These are phyloP conservation scores for Mollisiaceae sp. DNA, from an alignment of 2,329 filamentous ascomycete species.

Conservation along the genomic window DNA sequence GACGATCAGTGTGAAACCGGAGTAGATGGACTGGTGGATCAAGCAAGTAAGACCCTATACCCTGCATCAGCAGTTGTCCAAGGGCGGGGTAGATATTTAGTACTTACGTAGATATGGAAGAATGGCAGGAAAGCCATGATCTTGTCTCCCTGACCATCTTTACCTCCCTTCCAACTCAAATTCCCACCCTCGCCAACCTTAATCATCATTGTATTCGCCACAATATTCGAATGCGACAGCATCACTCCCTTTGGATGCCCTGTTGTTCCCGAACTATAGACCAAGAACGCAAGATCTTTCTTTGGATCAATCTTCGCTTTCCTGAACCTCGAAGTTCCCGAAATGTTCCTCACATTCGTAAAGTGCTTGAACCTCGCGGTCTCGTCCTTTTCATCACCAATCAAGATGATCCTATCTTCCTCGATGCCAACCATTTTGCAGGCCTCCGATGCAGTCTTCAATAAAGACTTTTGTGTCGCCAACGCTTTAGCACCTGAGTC, in stretches of 20 bases:
- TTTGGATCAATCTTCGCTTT: conserved; percentile 67
- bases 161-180: conserved; percentile 61
- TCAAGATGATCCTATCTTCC: conserved; percentile 73
- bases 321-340: conserved; percentile 61
- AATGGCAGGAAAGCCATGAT: conserved; percentile 84
- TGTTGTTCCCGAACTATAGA: conserved; percentile 89
- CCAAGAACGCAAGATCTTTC: conserved; percentile 80
- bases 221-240: conserved; percentile 82
- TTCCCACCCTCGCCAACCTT: conserved; percentile 58
- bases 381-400: conserved; percentile 72
- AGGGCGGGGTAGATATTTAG: background rate
- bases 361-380: conserved; percentile 71
- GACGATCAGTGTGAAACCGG: conserved; percentile 69
- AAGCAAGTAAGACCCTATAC: conserved; percentile 70
- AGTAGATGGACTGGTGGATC: conserved; percentile 70
- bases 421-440: conserved; percentile 73
- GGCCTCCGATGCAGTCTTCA: conserved; percentile 69
- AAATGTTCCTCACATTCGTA: conserved; percentile 68
- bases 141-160: conserved; percentile 69
- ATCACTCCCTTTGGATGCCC: conserved; percentile 91
- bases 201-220: conserved; percentile 71
- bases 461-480: conserved; percentile 71
- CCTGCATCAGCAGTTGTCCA: background rate
- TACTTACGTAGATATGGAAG: conserved; percentile 84
- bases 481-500: conserved; percentile 78